Evolutionary conservation across 495 filamentous ascomycete genomes (phyloP).

Genomic region (Aspergillus nidulans): DNA sequence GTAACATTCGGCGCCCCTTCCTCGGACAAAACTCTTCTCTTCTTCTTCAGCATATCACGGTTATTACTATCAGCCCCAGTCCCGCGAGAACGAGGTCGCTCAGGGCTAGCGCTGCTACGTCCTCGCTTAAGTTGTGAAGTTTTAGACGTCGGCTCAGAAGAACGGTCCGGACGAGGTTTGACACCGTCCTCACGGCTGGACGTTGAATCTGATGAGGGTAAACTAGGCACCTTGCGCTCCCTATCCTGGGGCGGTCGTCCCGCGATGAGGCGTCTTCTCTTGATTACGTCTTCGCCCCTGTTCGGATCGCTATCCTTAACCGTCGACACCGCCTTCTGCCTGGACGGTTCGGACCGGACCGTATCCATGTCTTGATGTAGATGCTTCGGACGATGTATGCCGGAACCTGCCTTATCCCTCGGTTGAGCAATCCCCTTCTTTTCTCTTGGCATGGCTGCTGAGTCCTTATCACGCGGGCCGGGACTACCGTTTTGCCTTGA

Average conservation of each 20-base stretch:
- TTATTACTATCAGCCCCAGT: conserved; percentile 36
- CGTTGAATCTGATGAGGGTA: conserved; percentile 41
- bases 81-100: conserved; percentile 51
- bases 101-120: conserved; percentile 63
- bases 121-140: conserved; percentile 51
- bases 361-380: conserved; percentile 27
- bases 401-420: conserved; percentile 12
- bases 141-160: conserved; percentile 26
- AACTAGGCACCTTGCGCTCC: conserved; percentile 31
- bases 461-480: conserved; percentile 33
- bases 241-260: conserved; percentile 41
- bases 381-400: background rate
- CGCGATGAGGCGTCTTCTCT: conserved; percentile 40
- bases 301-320: conserved; percentile 33
- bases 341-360: conserved; percentile 19
- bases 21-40: conserved; percentile 44
- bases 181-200: conserved; percentile 36
- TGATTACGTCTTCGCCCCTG: conserved; percentile 34
- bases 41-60: conserved; percentile 43
- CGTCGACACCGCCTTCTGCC: conserved; percentile 21
- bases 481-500: conserved; percentile 40
- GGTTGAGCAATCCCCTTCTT: conserved; percentile 32
- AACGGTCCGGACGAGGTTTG: conserved; percentile 30
- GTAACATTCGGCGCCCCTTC: conserved; percentile 31
- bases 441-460: conserved; percentile 22